Evolutionary conservation across 1,284 basidiomycete species (phyloP).

Genomic region (Sporisorium scitamineum): DNA sequence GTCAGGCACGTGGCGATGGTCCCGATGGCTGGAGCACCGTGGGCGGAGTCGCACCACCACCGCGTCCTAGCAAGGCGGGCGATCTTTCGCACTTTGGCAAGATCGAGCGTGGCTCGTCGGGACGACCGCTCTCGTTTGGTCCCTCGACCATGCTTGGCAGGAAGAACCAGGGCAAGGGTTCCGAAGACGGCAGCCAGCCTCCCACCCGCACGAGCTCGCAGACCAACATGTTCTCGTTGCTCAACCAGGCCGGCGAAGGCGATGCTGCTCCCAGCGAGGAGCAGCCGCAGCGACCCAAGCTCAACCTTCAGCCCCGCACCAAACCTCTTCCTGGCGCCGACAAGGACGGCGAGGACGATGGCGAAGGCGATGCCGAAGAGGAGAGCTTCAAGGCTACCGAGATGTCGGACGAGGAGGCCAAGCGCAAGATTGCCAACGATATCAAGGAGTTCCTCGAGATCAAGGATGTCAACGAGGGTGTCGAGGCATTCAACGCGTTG

Average conservation of each 20-base stretch:
- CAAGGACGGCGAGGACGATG: slow-evolving; percentile 58
- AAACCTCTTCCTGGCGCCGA: slow-evolving; percentile 72
- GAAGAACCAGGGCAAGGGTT: slow-evolving; percentile 73
- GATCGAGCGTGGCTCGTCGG: slow-evolving; percentile 69
- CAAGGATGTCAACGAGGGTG: slow-evolving; percentile 85
- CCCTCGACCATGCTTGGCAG: slow-evolving; percentile 81
- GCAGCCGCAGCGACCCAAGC: slow-evolving; percentile 78
- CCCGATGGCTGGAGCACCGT: slow-evolving; percentile 86
- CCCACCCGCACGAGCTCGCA: slow-evolving; percentile 82
- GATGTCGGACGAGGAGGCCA: slow-evolving; percentile 76
- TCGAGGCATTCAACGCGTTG: slow-evolving; percentile 74
- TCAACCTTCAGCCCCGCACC: slow-evolving; percentile 78
- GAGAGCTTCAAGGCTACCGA: slow-evolving; percentile 73
- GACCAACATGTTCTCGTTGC: slow-evolving; percentile 82
- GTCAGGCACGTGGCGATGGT: slow-evolving; percentile 72
- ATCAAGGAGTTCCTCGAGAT: slow-evolving; percentile 71
- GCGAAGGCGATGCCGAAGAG: slow-evolving; percentile 68
- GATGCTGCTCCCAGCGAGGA: slow-evolving; percentile 69
- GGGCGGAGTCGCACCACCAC: slow-evolving; percentile 73
- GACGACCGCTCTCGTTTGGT: slow-evolving; percentile 74
- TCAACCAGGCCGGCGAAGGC: slow-evolving; percentile 52
- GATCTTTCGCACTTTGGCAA: slow-evolving; percentile 89
- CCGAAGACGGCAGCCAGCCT: slow-evolving; percentile 74
- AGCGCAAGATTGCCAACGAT: slow-evolving; percentile 78
- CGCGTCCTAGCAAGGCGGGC: slow-evolving; percentile 80